These are phyloP conservation scores for Candida khao-thaluensis DNA, from an alignment of 805 yeast species.

Conservation along the genomic window DNA sequence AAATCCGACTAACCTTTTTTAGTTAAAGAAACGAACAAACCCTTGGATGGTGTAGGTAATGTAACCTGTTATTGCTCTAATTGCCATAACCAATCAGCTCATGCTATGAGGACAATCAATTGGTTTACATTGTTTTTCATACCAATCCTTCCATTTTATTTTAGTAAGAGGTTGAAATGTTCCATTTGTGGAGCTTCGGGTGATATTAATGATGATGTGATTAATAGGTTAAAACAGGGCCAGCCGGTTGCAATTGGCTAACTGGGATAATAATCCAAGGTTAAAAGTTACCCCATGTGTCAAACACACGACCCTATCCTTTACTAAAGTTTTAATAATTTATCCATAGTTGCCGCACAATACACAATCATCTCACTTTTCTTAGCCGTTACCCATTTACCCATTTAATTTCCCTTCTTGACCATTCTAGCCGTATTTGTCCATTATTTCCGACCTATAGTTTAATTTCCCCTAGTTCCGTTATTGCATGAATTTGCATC, in stretches of 20 bases:
- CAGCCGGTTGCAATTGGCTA: constrained; percentile 35
- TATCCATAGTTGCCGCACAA: constrained; percentile 8
- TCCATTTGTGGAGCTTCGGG: constrained; percentile 48
- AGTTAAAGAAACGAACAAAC: constrained; percentile 38
- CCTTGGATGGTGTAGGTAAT: constrained; percentile 28
- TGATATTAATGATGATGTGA: constrained; percentile 23
- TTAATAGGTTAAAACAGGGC: constrained; percentile 27
- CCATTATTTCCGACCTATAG: constrained; percentile 49
- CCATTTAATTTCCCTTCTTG: too few relatives aligned
- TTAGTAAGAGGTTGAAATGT: constrained; percentile 52
- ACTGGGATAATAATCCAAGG: background rate
- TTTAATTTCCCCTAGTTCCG: background rate
- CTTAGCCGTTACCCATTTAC: background rate
- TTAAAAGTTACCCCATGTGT: too few relatives aligned
- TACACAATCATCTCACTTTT: background rate
- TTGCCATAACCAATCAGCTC: constrained; percentile 57
- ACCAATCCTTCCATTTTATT: constrained; percentile 53
- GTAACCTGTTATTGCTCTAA: constrained; percentile 50
- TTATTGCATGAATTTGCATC: constrained; percentile 1
- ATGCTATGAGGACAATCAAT: constrained; percentile 51
- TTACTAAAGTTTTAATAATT: too few relatives aligned
- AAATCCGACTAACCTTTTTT: constrained; percentile 6
- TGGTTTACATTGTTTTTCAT: constrained; percentile 54
- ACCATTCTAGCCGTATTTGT: constrained; percentile 19
- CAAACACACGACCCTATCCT: background rate